Evolutionary conservation across 495 filamentous ascomycete species (phyloP), one percentile per base, ranked within the genome.

Genomic region (Wilcoxina mikolae): DNA sequence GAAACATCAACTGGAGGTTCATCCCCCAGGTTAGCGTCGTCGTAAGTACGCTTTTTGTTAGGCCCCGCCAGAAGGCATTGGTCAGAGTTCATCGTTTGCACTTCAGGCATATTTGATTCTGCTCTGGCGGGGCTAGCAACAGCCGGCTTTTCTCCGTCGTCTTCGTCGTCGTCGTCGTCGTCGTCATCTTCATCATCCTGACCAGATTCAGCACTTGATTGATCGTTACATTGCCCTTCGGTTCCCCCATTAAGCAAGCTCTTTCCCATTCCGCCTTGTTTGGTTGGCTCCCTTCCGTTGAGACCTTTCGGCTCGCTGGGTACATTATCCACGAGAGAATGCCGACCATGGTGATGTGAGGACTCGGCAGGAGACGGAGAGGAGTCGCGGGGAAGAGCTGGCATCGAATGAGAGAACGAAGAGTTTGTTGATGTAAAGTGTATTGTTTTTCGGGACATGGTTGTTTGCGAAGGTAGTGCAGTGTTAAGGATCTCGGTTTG

Each of bases 141-240:
- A 64, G 60, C 61, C 25, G 61, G 60, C 46, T 64, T 56, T 53
- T 64, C 61, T 12, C 26, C 31, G 31, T 63, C 60, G 25, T 56
- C 60, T 2, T 52, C 58, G 17, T 62, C 58, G 27, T 22, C 59
- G 2, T 58, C 60, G 17, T 58, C 60, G 24, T 56, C 59, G 12
- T 64, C 61, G 33, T 53, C 56, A 22, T 64, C 61, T 51, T 62
- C 61, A 17, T 63, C 61, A 27, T 62, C 60, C 43, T 62, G 59
- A 45, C 59, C 22, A 11, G 43, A 20, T 11, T 39, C 49, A 15
- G 27, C 20, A 39, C 49, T 24, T 7, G 28, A 38, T 39, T 10
- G 1, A n/a, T 11, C 45, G 26, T 49, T 23, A 18, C 7, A 7
- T 24, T 9, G 12, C 27, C 28, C 49, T 3, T 24, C 27, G 2